phyloP scores from a whole-genome alignment of 2,329 filamentous ascomycete genomes.

The Rugonectria rugulosa region DNA sequence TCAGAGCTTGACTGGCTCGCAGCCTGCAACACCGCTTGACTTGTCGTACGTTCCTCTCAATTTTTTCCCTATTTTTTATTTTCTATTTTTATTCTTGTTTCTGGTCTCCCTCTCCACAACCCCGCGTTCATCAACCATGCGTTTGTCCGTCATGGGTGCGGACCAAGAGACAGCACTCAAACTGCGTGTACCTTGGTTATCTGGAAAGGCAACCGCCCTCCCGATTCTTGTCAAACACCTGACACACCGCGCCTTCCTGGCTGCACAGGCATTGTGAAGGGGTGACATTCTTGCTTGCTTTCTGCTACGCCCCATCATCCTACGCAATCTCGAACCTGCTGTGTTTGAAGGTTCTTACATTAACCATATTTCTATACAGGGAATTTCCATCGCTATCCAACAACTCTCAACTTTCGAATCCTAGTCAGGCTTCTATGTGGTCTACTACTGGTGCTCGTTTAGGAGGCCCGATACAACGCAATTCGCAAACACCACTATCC shows the following conservation, averaged over 20 bases:
- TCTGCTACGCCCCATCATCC: not conserved
- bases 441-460: conserved; percentile 58
- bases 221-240: not conserved
- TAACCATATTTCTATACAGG: conserved; percentile 49
- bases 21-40: conserved; percentile 68
- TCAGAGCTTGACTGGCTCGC: conserved; percentile 69
- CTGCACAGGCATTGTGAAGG: conserved; percentile 45
- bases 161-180: conserved; percentile 21
- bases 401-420: conserved; percentile 61
- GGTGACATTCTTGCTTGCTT: conserved; percentile 29
- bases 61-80: no score
- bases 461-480: conserved; percentile 58
- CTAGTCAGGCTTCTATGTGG: conserved; percentile 63
- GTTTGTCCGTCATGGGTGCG: conserved; percentile 2
- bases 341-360: not conserved
- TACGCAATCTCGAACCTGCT: not conserved
- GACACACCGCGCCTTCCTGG: conserved; percentile 22
- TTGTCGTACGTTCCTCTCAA: conserved; percentile 64
- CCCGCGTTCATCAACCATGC: not conserved
- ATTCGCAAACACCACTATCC: conserved; percentile 57
- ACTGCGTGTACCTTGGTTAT: no score
- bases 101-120: not conserved
- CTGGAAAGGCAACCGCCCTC: conserved; percentile 21
- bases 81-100: no score
- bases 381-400: conserved; percentile 73